Evolutionary conservation across 225 moss, liverwort and hornwort genomes (phyloP), one percentile per base, ranked within the genome.

Genomic region (Marchantia polymorpha): DNA sequence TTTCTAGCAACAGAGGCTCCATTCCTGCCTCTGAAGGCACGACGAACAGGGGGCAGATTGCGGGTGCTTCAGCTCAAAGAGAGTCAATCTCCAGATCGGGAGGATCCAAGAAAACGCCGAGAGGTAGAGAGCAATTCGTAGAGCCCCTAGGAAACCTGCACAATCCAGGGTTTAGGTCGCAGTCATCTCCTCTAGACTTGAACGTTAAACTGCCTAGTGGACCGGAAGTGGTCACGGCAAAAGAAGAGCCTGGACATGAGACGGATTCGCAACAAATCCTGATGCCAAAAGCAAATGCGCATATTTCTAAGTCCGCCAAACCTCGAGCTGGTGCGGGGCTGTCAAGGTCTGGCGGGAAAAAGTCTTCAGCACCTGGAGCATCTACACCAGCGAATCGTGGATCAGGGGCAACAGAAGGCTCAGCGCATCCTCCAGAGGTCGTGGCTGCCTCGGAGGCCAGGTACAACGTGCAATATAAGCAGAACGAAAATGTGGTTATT

Each of bases 101-200:
- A 16, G 77, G 50, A 65, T 26, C 65, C 13, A 51, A n/a, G 17
- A 11, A 26, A 12, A 50, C 30, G 4, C 58, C 64, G 6, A 65
- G 26, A 49, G 77, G 65, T n/a, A 51, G 52, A 50, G 17, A 39
- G 27, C 54, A 75, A 26, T 56, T 63, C 63, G 76, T n/a, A 60
- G 60, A 47, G 20, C 47, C 76, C n/a, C 61, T 76, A 0, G 58
- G 31, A 58, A 56, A 75, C 17, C 52, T 14, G 26, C 26, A n/a
- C 51, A 73, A 52, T 8, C 12, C 51, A 23, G 25, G 22, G 39
- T 39, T 39, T 39, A 39, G 39, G 5, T 39, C 39, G 39, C 39
- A 39, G 39, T 10, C 13, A 31, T 26, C 72, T 73, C 53, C 72
- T 73, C 53, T 76, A 31, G 61, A 60, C 76, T 48, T 76, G 60